Evolutionary conservation across 176 grass and related monocot species (phyloP), one percentile per base, ranked within the genome.

Genomic region (Oryza rufipogon): DNA sequence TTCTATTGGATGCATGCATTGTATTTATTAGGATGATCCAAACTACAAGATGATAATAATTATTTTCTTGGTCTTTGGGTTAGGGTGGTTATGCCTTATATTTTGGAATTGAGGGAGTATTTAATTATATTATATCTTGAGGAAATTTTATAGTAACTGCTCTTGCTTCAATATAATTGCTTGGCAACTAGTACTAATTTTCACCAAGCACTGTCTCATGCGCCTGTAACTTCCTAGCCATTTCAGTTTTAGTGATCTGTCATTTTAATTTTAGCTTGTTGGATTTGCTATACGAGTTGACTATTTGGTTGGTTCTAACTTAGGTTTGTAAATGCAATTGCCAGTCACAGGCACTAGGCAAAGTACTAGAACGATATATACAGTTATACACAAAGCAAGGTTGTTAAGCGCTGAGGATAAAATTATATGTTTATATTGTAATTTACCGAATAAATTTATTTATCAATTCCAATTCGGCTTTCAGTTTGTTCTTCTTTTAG

Each of bases 351-450:
- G 66, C 69, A 71, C 26, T 28, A 70, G 32, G 17, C 22, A 23
- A 66, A 66, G 0, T 74, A 39, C 38, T 39, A 74, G 22, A 74
- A 52, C 0, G 13, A 17, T 73, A 22, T 11, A 16, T 23, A 42
- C 42, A 7, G 45, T 44, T 44, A 44, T 44, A 44, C 42, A 11
- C 70, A 48, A 22, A 48, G 25, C 11, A 65, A 65, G 13, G 14
- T 72, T 60, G 56, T 11, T 49, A 15, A 32, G 54, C 0, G 9
- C 54, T 60, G 38, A 26, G 2, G 28, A 38, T 44, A 51, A 74
- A 20, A 0, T 20, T 74, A 64, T 33, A 84, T 38, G 28, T 48
- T 66, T 47, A 52, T 54, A 20, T 68, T 51, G 71, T 76, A 76
- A 23, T 60, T 60, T 11, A 14, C 23, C 19, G 5, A 75, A 17